These are phyloP conservation scores for Dendrostoma leiphaemia DNA, from an alignment of 2,329 filamentous ascomycete species.

Conservation along the genomic window DNA sequence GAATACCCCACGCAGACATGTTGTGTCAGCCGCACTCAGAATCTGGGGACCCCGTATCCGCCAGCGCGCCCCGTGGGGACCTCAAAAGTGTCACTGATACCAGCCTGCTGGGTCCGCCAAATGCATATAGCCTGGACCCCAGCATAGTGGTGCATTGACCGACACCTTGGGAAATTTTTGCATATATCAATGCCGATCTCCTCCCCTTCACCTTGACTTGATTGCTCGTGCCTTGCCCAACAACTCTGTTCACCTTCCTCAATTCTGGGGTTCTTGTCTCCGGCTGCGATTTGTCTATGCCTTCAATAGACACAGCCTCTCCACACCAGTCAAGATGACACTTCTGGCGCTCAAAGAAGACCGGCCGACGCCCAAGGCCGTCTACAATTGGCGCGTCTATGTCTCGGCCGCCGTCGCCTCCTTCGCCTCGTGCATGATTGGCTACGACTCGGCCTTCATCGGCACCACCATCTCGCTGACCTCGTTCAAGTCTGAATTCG, in stretches of 20 bases:
- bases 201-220: neutral
- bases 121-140: neutral
- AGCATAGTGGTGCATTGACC: no score
- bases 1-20: slow-evolving; percentile 3
- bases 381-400: slow-evolving; percentile 63
- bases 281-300: neutral
- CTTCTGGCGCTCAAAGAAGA: slow-evolving; percentile 54
- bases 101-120: neutral
- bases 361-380: slow-evolving; percentile 53
- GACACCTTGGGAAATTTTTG: slow-evolving; percentile 4
- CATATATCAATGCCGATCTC: slow-evolving; percentile 13
- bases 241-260: neutral
- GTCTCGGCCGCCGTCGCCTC: slow-evolving; percentile 52
- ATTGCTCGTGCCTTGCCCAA: neutral
- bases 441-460: slow-evolving; percentile 73
- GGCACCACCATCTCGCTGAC: slow-evolving; percentile 70
- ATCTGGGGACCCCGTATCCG: slow-evolving; percentile 16
- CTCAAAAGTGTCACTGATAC: neutral
- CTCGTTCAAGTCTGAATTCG: slow-evolving; percentile 69
- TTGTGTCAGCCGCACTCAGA: neutral
- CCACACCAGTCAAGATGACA: slow-evolving; percentile 25
- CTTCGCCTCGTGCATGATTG: slow-evolving; percentile 56
- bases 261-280: slow-evolving; percentile 1
- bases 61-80: slow-evolving; percentile 1
- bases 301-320: neutral